Conservation (phyloP, 176 grass and related monocot genomes). For the Lolium perenne region DNA sequence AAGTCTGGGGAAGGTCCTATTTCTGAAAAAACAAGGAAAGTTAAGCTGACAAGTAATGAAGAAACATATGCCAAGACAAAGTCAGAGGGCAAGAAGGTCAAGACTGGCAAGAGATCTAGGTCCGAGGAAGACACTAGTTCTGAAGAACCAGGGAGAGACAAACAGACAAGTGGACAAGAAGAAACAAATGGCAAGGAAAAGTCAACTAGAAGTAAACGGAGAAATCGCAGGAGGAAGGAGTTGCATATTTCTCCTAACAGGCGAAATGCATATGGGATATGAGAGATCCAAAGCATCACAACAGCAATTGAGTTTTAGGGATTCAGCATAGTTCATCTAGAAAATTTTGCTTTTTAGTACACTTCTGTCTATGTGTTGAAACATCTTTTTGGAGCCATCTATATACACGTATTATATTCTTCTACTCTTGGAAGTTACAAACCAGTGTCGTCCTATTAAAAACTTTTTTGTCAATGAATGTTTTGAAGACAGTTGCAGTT, state of each 20-base stretch:
- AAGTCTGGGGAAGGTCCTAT: constrained; percentile 37
- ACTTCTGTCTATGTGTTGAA: constrained; percentile 17
- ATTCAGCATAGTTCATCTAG: constrained; percentile 26
- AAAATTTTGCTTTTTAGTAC: constrained; percentile 28
- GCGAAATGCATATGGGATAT: constrained; percentile 65
- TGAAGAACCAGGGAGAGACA: not conserved
- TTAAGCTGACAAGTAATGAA: constrained; percentile 38
- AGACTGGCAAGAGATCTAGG: not conserved
- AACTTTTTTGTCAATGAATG: constrained; percentile 7
- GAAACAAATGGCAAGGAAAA: constrained; percentile 49
- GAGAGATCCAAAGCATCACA: constrained; percentile 55
- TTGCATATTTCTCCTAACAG: constrained; percentile 60
- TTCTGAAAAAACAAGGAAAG: constrained; percentile 46
- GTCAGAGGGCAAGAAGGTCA: constrained; percentile 2
- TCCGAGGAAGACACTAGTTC: not conserved
- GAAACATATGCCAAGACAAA: constrained; percentile 45
- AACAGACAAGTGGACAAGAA: not conserved
- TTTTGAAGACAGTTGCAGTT: not conserved
- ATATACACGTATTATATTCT: not conserved
- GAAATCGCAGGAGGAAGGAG: constrained; percentile 59
- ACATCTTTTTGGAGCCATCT: not conserved
- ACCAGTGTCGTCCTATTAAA: not conserved
- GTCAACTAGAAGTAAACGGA: constrained; percentile 66
- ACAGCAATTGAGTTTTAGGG: constrained; percentile 54
- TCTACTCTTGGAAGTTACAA: constrained; percentile 4